Base-by-base conservation (phyloP, 2,329 filamentous ascomycete genomes). In the Cladophialophora yegresii region DNA sequence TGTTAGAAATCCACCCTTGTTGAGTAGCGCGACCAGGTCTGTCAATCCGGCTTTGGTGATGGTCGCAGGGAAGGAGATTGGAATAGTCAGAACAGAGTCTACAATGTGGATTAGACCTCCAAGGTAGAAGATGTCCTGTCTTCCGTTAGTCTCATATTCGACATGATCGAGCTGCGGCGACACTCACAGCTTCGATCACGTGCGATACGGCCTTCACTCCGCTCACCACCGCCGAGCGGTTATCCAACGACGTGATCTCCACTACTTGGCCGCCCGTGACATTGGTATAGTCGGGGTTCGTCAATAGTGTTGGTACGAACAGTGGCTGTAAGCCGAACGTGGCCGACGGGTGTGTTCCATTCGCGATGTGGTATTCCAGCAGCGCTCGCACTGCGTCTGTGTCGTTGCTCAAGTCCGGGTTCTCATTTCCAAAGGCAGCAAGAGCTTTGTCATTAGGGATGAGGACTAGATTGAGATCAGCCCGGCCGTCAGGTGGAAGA, bases 221-320 rank as follows among this genome's bases (percentile, higher is more conserved):
- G 23, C 81, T 84, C 73, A 79, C 81, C 72, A 87, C 79, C 0
- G 77, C 77, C 1, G 83, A 80, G 5, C 78, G 77, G 32, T 76
- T 75, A 50, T 80, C 77, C 4, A 74, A 61, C 2, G 71, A 65
- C n/a, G 77, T 69, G 4, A 78, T 78, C 65, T 84, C 77, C 3
- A 88, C 80, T 9, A 83, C 78, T 72, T 89, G 87, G 1, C 85
- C 85, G 36, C 81, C 83, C 2, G 84, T 85, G 10, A 89, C 81
- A 62, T 86, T 87, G 68, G 82, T 77, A 72, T 82, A 88, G 0
- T 78, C 75, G 23, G 76, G 57, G 67, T 85, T 81, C 20, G 76
- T 82, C 60, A 89, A 75, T 7, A 82, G 72, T 2, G 81, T 83
- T 13, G 79, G 79, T 1, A 80, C 71, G 70, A 85, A 84, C 9